phyloP scores from a whole-genome alignment of 768 basidiomycete species.

The Phaffia australis region DNA sequence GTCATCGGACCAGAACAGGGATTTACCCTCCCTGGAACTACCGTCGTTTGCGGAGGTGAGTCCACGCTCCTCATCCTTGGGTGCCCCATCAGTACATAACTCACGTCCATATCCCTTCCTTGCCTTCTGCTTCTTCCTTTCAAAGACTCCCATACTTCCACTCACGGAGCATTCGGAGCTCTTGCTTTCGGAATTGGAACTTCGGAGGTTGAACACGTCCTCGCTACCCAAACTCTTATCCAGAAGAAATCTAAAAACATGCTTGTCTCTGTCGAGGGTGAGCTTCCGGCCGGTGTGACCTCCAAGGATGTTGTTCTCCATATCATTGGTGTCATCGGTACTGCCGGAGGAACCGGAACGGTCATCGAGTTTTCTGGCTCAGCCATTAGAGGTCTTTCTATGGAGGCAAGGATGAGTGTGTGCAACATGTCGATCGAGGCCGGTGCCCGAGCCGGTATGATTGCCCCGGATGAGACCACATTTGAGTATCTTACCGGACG shows the following conservation, averaged over 20 bases:
- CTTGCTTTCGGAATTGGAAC: constrained; percentile 89
- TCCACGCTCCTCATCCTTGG: not conserved
- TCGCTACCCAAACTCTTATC: constrained; percentile 78
- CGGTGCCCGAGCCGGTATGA: constrained; percentile 84
- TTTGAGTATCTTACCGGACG: constrained; percentile 71
- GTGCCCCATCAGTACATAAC: not conserved
- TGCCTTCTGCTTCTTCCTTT: not conserved
- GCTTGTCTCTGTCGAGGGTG: constrained; percentile 78
- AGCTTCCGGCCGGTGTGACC: constrained; percentile 65
- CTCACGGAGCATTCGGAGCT: constrained; percentile 86
- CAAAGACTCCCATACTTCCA: constrained; percentile 77
- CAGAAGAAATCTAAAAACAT: constrained; percentile 86
- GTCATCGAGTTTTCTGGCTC: constrained; percentile 89
- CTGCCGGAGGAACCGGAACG: constrained; percentile 83
- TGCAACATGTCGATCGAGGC: constrained; percentile 96
- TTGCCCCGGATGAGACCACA: constrained; percentile 78
- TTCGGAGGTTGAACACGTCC: constrained; percentile 86
- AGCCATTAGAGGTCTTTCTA: constrained; percentile 68
- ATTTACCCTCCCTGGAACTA: constrained; percentile 54
- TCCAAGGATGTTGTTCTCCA: constrained; percentile 86
- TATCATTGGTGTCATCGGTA: constrained; percentile 81
- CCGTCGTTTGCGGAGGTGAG: constrained; percentile 56
- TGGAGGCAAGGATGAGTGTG: constrained; percentile 66
- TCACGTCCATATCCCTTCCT: not conserved
- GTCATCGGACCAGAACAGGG: constrained; percentile 90